Conservation (phyloP, 1,284 basidiomycete genomes). For the Boletus smithii region DNA sequence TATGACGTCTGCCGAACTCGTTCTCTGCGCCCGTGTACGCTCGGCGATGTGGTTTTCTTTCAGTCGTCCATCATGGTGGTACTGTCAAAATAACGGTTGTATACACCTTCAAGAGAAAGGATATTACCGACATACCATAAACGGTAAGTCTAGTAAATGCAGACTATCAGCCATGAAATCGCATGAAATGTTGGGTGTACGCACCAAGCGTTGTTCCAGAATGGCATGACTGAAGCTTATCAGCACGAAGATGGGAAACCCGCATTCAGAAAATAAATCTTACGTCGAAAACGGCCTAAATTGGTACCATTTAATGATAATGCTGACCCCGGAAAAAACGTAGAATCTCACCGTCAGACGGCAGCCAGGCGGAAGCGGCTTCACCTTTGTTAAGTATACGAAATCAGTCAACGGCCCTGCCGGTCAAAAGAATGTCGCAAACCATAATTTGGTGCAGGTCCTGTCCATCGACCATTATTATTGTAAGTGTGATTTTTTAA, state of each 20-base stretch:
- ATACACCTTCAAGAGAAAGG: not conserved
- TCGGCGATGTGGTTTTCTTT: slow-evolving; percentile 48
- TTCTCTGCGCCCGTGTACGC: slow-evolving; percentile 35
- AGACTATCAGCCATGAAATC: not conserved
- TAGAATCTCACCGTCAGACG: slow-evolving; percentile 61
- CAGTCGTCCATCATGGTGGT: slow-evolving; percentile 55
- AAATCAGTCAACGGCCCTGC: slow-evolving; percentile 1
- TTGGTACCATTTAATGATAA: not conserved
- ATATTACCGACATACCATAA: slow-evolving; percentile 43
- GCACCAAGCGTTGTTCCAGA: slow-evolving; percentile 30
- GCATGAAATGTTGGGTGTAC: not conserved
- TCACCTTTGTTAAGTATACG: slow-evolving; percentile 44
- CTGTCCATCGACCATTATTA: slow-evolving; percentile 35
- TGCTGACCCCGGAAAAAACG: not conserved
- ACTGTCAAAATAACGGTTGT: slow-evolving; percentile 38
- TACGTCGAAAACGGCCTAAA: slow-evolving; percentile 70
- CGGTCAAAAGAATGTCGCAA: slow-evolving; percentile 6
- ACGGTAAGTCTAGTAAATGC: slow-evolving; percentile 51
- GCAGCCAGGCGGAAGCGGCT: slow-evolving; percentile 57
- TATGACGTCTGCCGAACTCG: slow-evolving; percentile 51
- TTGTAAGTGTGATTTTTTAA: not conserved
- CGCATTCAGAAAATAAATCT: slow-evolving; percentile 17
- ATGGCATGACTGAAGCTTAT: slow-evolving; percentile 23
- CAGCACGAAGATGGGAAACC: not conserved
- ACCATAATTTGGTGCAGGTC: slow-evolving; percentile 62